phyloP scores from a whole-genome alignment of 495 filamentous ascomycete genomes.

The Talaromyces borbonicus region DNA sequence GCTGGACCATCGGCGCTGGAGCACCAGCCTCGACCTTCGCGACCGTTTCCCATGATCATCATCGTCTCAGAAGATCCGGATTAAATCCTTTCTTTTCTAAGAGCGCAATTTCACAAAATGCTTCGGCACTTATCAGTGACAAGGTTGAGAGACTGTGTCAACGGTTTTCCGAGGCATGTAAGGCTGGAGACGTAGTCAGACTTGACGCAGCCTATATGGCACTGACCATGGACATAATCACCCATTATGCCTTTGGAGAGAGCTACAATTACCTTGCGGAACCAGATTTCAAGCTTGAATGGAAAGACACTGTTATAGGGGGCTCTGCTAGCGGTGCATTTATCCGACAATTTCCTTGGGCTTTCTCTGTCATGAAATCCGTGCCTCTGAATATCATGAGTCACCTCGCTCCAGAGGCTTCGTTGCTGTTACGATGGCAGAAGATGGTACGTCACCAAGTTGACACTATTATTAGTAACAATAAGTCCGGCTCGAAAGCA shows the following conservation, averaged over 20 bases:
- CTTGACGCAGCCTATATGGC: constrained; percentile 28
- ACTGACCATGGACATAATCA: constrained; percentile 37
- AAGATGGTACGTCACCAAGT: constrained; percentile 6
- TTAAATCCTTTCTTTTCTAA: constrained; percentile 36
- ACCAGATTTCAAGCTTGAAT: constrained; percentile 9
- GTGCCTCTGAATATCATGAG: neutral
- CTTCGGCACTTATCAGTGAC: constrained; percentile 23
- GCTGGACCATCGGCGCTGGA: constrained; percentile 5
- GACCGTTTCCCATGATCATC: constrained; percentile 26
- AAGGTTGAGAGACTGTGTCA: constrained; percentile 23
- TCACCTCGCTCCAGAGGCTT: neutral
- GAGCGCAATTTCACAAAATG: constrained; percentile 21
- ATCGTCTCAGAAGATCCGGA: constrained; percentile 28
- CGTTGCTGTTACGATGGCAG: neutral
- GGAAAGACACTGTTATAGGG: constrained; percentile 9
- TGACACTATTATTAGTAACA: constrained; percentile 1
- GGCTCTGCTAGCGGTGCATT: neutral
- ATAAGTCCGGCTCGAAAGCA: constrained; percentile 1
- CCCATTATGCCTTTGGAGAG: constrained; percentile 29
- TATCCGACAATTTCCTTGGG: constrained; percentile 7
- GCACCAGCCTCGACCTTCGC: constrained; percentile 16
- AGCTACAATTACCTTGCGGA: constrained; percentile 14
- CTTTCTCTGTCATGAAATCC: constrained; percentile 1
- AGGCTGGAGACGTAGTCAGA: constrained; percentile 15
- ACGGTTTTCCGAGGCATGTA: constrained; percentile 12